Conservation (phyloP, 192 early-diverging fungal genomes). For the Mortierella alpina region DNA sequence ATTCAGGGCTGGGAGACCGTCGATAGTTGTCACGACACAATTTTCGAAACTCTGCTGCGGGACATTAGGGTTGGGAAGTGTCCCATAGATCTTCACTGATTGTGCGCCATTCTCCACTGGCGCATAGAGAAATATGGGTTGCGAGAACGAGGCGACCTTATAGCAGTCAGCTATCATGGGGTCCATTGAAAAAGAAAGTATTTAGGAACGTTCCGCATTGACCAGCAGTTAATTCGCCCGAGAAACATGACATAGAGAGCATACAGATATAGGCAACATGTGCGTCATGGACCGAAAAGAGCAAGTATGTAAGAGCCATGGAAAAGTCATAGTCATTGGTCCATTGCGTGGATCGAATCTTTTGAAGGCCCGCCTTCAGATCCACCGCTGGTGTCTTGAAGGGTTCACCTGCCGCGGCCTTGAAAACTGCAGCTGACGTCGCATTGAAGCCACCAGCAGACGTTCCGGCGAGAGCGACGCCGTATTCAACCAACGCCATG, state of each 20-base stretch:
- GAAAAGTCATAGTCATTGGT: constrained; percentile 43
- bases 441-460: no score
- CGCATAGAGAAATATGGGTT: constrained; percentile 35
- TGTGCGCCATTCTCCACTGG: constrained; percentile 33
- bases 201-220: not conserved
- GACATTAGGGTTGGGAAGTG: constrained; percentile 3
- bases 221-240: not conserved
- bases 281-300: constrained; percentile 28
- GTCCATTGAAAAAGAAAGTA: not conserved
- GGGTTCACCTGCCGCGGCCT: not conserved
- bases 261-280: constrained; percentile 27
- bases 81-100: constrained; percentile 16
- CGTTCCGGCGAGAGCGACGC: not conserved
- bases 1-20: constrained; percentile 42
- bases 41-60: constrained; percentile 20
- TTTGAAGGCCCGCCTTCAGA: constrained; percentile 19
- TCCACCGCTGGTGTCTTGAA: constrained; percentile 19
- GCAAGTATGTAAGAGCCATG: constrained; percentile 16
- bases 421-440: no score
- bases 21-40: constrained; percentile 33
- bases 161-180: constrained; percentile 26
- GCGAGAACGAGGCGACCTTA: constrained; percentile 24
- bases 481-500: constrained; percentile 13
- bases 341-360: constrained; percentile 19
- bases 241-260: not conserved